phyloP scores from a whole-genome alignment of 257 asterid species.

The Lycium barbarum region DNA sequence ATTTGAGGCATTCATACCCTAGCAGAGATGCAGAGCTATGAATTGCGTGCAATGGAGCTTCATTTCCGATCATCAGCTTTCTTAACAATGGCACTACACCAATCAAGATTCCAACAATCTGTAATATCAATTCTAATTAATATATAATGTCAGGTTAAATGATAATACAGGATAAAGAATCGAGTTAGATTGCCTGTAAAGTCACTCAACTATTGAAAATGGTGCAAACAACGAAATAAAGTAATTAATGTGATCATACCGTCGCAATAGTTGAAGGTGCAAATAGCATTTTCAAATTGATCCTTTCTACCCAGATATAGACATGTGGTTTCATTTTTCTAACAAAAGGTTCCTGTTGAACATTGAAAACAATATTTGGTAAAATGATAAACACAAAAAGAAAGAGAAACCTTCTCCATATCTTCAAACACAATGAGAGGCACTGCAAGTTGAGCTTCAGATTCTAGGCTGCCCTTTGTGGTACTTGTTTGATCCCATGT shows the following conservation, averaged over 20 bases:
- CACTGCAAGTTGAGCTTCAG: not conserved
- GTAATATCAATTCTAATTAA: not conserved
- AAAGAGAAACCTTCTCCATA: not conserved
- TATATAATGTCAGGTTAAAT: not conserved
- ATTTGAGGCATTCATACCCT: not conserved
- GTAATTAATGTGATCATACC: not conserved
- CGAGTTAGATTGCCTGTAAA: too few species aligned
- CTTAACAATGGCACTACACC: constrained; percentile 21
- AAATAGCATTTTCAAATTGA: constrained; percentile 31
- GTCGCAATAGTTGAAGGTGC: constrained; percentile 38
- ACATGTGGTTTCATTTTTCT: not conserved
- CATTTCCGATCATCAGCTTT: constrained; percentile 23
- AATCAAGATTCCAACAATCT: constrained; percentile 27
- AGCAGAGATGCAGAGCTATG: constrained; percentile 21
- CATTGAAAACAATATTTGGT: not conserved
- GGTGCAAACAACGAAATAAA: not conserved
- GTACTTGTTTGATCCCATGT: not conserved
- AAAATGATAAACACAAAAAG: not conserved
- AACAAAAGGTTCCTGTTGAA: not conserved
- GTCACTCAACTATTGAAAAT: too few species aligned
- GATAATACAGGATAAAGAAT: too few species aligned
- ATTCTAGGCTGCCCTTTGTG: not conserved
- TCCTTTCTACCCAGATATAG: not conserved
- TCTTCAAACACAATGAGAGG: not conserved
- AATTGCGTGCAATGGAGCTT: constrained; percentile 29